Evolutionary conservation across 2,329 filamentous ascomycete genomes (phyloP).

Genomic region (Exophiala bonariae): DNA sequence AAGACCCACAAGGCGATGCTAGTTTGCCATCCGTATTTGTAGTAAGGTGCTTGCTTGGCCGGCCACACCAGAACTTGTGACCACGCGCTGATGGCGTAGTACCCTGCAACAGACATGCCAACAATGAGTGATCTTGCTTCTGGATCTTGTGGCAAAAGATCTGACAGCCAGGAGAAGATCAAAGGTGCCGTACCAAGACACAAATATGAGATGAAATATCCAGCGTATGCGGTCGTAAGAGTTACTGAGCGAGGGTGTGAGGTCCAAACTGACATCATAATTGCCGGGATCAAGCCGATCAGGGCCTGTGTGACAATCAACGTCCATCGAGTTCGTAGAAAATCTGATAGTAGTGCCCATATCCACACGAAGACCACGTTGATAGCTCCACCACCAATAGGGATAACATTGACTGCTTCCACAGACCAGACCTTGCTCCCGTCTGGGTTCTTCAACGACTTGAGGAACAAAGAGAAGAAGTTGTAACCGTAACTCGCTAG

Average conservation of each 20-base stretch:
- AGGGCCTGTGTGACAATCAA: constrained; percentile 50
- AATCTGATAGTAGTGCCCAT: constrained; percentile 55
- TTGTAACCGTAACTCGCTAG: constrained; percentile 48
- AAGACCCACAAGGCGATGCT: constrained; percentile 46
- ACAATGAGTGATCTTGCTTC: constrained; percentile 52
- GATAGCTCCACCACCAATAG: constrained; percentile 50
- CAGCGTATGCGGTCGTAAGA: constrained; percentile 50
- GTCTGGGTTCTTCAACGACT: constrained; percentile 36
- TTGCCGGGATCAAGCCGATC: constrained; percentile 50
- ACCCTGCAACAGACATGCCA: constrained; percentile 50
- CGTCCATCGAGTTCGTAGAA: constrained; percentile 51
- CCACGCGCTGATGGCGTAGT: constrained; percentile 54
- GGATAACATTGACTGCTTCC: constrained; percentile 50
- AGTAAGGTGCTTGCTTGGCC: constrained; percentile 51
- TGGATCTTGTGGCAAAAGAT: constrained; percentile 46
- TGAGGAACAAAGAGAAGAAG: constrained; percentile 43
- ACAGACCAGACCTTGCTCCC: constrained; percentile 44
- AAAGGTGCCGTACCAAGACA: constrained; percentile 52
- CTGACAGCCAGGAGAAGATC: constrained; percentile 33
- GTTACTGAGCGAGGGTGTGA: constrained; percentile 43
- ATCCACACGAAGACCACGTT: constrained; percentile 55
- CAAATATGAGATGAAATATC: constrained; percentile 53
- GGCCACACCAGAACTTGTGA: constrained; percentile 56
- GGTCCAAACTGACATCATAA: constrained; percentile 58
- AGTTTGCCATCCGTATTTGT: constrained; percentile 37